Conservation (phyloP, 2,329 filamentous ascomycete species). For the Alternaria atra region DNA sequence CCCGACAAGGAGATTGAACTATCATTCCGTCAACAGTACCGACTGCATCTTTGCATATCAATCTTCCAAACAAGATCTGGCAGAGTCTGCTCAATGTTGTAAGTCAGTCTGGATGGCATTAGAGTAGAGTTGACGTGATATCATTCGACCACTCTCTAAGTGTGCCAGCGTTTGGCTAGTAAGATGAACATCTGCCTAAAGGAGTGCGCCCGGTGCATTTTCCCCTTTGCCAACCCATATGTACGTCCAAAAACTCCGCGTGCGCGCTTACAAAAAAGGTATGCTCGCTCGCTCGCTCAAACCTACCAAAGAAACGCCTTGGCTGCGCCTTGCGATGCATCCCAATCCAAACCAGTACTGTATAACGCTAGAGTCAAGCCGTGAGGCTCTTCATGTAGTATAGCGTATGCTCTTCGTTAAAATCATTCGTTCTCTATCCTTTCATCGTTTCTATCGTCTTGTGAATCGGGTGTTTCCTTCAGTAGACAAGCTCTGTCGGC, state of each 20-base stretch:
- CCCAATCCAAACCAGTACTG: conserved; percentile 4
- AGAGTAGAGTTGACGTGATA: background rate
- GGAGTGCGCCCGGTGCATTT: background rate
- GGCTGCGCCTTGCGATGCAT: conserved; percentile 12
- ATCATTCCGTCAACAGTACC: background rate
- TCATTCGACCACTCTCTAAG: background rate
- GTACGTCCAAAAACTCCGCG: conserved; percentile 15
- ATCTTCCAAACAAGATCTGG: too few relatives aligned
- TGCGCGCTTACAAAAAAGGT: background rate
- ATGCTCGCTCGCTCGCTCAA: conserved; percentile 5
- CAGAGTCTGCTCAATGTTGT: background rate
- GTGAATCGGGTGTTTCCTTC: background rate
- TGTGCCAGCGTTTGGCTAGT: background rate
- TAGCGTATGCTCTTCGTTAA: background rate
- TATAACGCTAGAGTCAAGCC: background rate
- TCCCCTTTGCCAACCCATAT: background rate
- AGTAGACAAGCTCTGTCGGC: conserved; percentile 6
- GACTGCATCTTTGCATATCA: background rate
- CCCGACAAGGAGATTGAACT: background rate
- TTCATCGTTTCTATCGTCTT: background rate
- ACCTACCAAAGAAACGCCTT: conserved; percentile 6
- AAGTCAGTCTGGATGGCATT: background rate
- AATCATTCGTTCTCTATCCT: background rate
- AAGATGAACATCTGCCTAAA: conserved; percentile 4
- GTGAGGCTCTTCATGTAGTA: conserved; percentile 3